Conservation (phyloP, 2,329 filamentous ascomycete genomes). For the Leptographium wingfieldii region DNA sequence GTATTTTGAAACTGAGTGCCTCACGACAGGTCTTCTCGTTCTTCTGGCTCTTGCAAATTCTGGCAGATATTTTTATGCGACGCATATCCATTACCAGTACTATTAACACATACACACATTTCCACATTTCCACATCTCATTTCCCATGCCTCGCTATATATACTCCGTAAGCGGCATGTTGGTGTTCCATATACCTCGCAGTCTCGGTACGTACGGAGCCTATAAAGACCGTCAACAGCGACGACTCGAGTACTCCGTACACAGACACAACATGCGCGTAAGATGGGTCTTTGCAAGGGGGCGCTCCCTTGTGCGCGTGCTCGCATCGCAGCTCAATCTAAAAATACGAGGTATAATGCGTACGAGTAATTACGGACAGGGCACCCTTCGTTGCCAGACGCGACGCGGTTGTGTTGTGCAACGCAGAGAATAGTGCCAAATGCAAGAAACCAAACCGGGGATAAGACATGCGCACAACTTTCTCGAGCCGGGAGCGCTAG, state of each 20-base stretch:
- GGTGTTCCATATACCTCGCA: not conserved
- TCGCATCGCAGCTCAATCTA: not conserved
- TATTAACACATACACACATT: not conserved
- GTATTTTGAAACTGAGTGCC: no score
- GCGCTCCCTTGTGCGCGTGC: not conserved
- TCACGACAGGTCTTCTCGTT: no score
- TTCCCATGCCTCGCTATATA: not conserved
- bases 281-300: not conserved
- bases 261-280: no score
- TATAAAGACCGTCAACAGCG: no score
- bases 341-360: not conserved
- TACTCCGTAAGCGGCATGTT: not conserved
- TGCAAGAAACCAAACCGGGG: not conserved
- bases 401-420: not conserved
- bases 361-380: not conserved
- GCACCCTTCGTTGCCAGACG: not conserved
- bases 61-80: no score
- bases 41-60: no score
- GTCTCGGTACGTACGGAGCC: no score
- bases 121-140: not conserved
- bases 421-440: not conserved
- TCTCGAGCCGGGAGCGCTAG: conserved; percentile 1
- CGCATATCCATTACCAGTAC: not conserved
- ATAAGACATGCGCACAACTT: not conserved
- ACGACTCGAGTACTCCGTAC: no score